A percentile compares a stretch with the other conserved stretches of the same genome.
Evolutionary conservation across 257 asterid species (phyloP).

Genomic region (Rehmannia glutinosa): DNA sequence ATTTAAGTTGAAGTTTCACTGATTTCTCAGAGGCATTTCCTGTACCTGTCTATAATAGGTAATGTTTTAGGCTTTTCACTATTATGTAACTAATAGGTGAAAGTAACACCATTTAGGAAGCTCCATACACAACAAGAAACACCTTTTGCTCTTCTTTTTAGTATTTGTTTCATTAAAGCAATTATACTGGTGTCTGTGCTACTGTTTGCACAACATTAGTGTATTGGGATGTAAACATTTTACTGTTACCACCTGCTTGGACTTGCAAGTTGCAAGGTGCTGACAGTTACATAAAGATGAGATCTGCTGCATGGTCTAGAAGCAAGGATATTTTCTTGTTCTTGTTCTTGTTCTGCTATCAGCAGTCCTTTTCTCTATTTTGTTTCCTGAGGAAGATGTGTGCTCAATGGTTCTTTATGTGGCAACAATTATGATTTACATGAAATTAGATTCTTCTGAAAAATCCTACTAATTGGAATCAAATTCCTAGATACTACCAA

Average conservation of each 20-base stretch:
- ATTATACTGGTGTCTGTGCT: no score
- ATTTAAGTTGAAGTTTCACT: slow-evolving; percentile 5
- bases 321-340: no score
- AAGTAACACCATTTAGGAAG: background rate
- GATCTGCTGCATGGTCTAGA: no score
- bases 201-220: no score
- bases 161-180: no score
- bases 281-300: no score
- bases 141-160: background rate
- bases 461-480: slow-evolving; percentile 6
- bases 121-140: background rate
- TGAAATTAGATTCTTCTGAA: background rate
- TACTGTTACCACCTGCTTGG: no score
- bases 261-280: no score
- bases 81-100: background rate
- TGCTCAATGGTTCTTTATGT: background rate
- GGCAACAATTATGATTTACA: slow-evolving; percentile 3
- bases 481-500: background rate
- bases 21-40: slow-evolving; percentile 4
- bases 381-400: background rate
- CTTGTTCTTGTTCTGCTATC: background rate
- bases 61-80: no score
- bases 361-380: no score
- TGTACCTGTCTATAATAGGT: background rate
- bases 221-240: no score